Evolutionary conservation across 257 asterid genomes (phyloP), one percentile per base, ranked within the genome.

Genomic region (Plantago major): DNA sequence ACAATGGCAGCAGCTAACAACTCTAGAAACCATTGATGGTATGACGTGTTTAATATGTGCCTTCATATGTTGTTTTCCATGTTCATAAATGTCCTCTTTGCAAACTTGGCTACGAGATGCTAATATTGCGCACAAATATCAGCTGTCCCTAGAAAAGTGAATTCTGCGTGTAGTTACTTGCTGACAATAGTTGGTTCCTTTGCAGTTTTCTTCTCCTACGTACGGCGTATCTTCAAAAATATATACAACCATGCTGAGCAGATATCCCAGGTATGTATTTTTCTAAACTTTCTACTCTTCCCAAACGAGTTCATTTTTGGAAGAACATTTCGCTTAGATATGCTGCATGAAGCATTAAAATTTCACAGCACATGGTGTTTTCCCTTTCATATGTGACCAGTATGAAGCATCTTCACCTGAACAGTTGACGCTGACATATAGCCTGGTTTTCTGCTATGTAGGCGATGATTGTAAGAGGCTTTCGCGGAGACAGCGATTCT

Each of bases 381-480:
- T 7, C n/a, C 14, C 48, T 44, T 44, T 0, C 48, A 3, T 44
- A 0, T 44, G 48, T 44, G 10, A 10, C 47, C 12, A 10, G n/a
- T 44, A 44, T 3, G 12, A 10, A 10, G 9, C 3, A 44, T 44
- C n/a, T 13, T 8, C 12, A 13, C 1, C n/a, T 44, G 48, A 44
- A 3, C 3, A 19, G 46, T 55, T n/a, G 17, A 17, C 10, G 0
- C 13, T 19, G 38, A 55, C 46, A n/a, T 55, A 33, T 33, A 55
- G 60, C 42, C 9, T 5, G 7, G 46, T 44, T 28, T 43, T 33
- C 37, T 12, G 12, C 8, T 71, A 65, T 78, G 76, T 86, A 89
- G 99, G 99, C 99, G 7, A 89, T 93, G 99, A 89, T 93, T 44
- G 88, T 89, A 28, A 76, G 98, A 76, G 97, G 99, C 10, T 93